A percentile compares a stretch with the other conserved stretches of the same genome.
Conservation (phyloP, 768 basidiomycete genomes). For the Psilocybe cyanescens region DNA sequence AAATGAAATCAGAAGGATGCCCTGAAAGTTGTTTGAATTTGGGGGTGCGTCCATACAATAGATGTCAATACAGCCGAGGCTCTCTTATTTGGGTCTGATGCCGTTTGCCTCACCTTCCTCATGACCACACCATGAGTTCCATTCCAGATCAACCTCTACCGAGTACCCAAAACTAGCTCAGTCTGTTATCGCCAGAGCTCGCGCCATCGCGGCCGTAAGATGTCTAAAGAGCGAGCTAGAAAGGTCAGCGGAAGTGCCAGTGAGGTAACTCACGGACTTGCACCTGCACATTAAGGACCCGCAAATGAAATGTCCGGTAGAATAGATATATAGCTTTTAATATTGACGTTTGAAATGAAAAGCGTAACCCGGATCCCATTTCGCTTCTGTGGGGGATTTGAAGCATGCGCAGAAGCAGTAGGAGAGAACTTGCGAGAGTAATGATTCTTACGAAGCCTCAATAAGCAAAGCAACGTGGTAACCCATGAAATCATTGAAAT, state of each 20-base stretch:
- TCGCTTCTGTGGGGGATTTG: background rate
- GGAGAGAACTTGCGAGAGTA: background rate
- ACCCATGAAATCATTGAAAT: too few species aligned
- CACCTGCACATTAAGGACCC: background rate
- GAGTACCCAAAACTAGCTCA: background rate
- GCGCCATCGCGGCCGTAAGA: background rate
- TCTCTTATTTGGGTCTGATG: conserved; percentile 9
- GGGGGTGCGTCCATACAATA: conserved; percentile 18
- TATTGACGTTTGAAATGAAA: background rate
- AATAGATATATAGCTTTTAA: background rate
- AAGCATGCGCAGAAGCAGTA: background rate
- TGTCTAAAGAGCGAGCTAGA: background rate
- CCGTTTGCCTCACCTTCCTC: conserved; percentile 14
- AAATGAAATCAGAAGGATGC: conserved; percentile 7
- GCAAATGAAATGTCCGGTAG: conserved; percentile 12
- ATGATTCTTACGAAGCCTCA: too few species aligned
- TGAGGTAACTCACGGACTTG: background rate
- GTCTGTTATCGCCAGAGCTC: background rate
- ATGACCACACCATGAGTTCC: conserved; percentile 24
- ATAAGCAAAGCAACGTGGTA: too few species aligned
- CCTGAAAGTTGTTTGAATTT: conserved; percentile 19
- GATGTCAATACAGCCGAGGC: conserved; percentile 15
- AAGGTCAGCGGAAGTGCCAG: background rate
- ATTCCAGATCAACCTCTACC: conserved; percentile 7
- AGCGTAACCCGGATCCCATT: background rate